phyloP scores from a whole-genome alignment of 208 protist genomes.

The Leishmania aethiopica region DNA sequence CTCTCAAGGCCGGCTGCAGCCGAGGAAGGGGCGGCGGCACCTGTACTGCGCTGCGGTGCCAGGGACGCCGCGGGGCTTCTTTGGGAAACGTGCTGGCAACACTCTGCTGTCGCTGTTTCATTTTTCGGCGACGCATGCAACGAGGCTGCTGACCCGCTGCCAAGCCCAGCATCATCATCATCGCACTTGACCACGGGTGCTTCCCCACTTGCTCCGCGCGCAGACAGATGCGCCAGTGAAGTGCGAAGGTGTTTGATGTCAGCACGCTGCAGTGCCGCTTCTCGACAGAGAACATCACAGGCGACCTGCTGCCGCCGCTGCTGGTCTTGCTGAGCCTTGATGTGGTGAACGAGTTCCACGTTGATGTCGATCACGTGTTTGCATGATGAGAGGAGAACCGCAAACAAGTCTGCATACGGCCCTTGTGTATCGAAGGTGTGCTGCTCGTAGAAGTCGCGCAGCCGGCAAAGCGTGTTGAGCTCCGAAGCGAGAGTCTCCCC shows the following conservation, averaged over 20 bases:
- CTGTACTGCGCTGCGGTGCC: background rate
- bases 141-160: background rate
- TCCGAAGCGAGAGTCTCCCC: constrained; percentile 16
- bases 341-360: constrained; percentile 18
- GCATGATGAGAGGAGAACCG: constrained; percentile 61
- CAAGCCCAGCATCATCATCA: background rate
- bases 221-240: background rate
- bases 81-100: background rate
- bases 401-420: constrained; percentile 71
- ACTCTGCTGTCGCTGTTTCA: background rate
- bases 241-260: constrained; percentile 3
- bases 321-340: constrained; percentile 3
- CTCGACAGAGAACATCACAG: constrained; percentile 15
- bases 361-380: constrained; percentile 63
- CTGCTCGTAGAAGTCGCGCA: constrained; percentile 51
- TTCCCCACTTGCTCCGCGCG: background rate
- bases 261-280: constrained; percentile 8
- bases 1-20: background rate
- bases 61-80: background rate
- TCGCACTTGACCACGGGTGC: background rate
- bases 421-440: constrained; percentile 78
- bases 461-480: constrained; percentile 35
- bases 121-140: background rate
- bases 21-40: constrained; percentile 1
- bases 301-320: constrained; percentile 12